phyloP scores from a whole-genome alignment of 148 eudicot genomes.

The Hydrangea macrophylla region DNA sequence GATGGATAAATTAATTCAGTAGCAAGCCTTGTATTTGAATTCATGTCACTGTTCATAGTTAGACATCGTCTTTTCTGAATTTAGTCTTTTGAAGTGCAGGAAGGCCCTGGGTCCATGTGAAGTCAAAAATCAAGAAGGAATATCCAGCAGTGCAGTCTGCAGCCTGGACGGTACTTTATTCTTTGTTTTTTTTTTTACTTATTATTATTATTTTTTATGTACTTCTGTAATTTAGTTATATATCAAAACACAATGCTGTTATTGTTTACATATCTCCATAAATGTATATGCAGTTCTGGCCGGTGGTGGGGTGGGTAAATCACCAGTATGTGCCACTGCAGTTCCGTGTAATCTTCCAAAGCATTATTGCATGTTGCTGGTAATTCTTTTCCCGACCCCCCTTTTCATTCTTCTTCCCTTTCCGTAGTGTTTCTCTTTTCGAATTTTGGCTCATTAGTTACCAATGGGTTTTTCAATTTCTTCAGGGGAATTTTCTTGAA shows the following conservation, averaged over 20 bases:
- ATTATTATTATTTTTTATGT: not conserved
- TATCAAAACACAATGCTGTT: not conserved
- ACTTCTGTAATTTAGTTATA: not conserved
- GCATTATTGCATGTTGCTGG: slow-evolving; percentile 82
- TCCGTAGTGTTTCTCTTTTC: not conserved
- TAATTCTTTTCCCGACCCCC: slow-evolving; percentile 17
- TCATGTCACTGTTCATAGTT: not conserved
- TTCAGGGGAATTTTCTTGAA: slow-evolving; percentile 90
- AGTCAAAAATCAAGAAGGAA: slow-evolving; percentile 70
- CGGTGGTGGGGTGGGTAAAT: slow-evolving; percentile 87
- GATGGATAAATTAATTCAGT: not conserved
- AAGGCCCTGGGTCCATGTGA: slow-evolving; percentile 76
- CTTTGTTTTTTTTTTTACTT: too few relatives aligned
- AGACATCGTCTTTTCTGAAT: not conserved
- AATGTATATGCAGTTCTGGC: slow-evolving; percentile 70
- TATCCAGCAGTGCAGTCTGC: slow-evolving; percentile 76
- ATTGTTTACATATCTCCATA: not conserved
- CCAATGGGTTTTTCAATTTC: not conserved
- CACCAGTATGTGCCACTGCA: slow-evolving; percentile 89
- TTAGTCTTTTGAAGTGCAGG: slow-evolving; percentile 40
- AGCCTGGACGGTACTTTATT: slow-evolving; percentile 71
- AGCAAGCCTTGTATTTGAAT: not conserved
- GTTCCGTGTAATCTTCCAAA: slow-evolving; percentile 79
- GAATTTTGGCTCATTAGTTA: not conserved
- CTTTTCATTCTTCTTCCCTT: not conserved